Conservation (phyloP, 192 early-diverging fungal species). For the Mortierella hygrophila region DNA sequence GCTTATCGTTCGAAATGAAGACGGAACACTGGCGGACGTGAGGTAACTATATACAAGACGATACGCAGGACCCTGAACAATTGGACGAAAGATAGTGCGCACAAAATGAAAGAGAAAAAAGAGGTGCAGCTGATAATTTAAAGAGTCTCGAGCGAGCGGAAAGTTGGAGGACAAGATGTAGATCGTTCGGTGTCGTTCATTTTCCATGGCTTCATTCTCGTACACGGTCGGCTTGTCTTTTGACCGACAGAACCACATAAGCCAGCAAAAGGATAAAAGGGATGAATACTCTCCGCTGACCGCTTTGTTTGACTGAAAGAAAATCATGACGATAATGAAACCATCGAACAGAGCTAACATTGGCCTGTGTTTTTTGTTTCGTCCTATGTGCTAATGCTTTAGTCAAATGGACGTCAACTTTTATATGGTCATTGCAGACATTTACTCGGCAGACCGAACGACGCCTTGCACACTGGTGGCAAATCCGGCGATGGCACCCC, state of each 20-base stretch:
- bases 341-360: not conserved
- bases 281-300: not conserved
- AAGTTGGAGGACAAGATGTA: not conserved
- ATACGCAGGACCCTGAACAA: not conserved
- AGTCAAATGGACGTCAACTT: conserved; percentile 64
- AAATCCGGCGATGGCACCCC: conserved; percentile 40
- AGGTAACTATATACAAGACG: conserved; percentile 57
- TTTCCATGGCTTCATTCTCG: not conserved
- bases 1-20: conserved; percentile 66
- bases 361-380: not conserved
- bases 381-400: not conserved
- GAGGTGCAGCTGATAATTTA: not conserved
- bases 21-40: conserved; percentile 64
- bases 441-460: conserved; percentile 59
- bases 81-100: not conserved
- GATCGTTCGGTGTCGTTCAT: too few relatives aligned
- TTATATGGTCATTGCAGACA: conserved; percentile 61
- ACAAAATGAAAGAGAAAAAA: not conserved
- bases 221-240: not conserved
- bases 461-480: conserved; percentile 60
- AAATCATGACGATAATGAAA: not conserved
- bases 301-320: not conserved
- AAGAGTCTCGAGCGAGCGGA: not conserved
- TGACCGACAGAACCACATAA: not conserved
- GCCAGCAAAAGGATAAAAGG: not conserved